Conservation (phyloP, 1,139 yeast species). For the Kodamaea arcana region DNA sequence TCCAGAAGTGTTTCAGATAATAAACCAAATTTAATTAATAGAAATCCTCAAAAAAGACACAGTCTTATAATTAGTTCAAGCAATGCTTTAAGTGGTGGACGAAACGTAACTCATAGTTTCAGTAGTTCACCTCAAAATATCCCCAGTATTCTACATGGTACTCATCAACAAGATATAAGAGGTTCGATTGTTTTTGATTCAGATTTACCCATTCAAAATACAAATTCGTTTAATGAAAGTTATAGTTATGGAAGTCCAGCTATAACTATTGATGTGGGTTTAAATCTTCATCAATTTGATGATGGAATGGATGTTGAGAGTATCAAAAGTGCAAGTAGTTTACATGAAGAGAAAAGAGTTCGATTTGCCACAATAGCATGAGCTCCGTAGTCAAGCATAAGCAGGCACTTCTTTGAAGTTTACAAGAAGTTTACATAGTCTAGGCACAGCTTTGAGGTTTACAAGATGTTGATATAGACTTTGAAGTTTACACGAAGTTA, state of each 20-base stretch:
- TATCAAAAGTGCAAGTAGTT: background rate
- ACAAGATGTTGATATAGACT: too few relatives aligned
- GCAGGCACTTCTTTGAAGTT: too few relatives aligned
- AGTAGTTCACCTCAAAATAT: too few relatives aligned
- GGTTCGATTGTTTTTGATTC: too few relatives aligned
- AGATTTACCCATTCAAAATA: too few relatives aligned
- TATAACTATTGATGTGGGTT: slow-evolving; percentile 7
- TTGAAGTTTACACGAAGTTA: too few relatives aligned
- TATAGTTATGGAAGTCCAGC: slow-evolving; percentile 3
- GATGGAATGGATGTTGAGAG: background rate
- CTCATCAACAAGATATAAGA: too few relatives aligned
- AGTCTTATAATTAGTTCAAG: slow-evolving; percentile 9
- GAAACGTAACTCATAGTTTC: background rate
- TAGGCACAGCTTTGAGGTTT: too few relatives aligned
- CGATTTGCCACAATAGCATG: slow-evolving; percentile 2
- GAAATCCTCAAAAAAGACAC: slow-evolving; percentile 1
- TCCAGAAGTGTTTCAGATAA: too few relatives aligned
- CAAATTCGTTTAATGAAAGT: background rate
- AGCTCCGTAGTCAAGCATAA: too few relatives aligned
- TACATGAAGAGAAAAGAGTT: slow-evolving; percentile 3
- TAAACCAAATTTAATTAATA: too few relatives aligned
- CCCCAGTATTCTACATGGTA: background rate
- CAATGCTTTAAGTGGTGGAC: slow-evolving; percentile 8
- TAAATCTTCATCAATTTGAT: background rate
- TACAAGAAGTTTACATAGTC: too few relatives aligned